Conservation (phyloP, 2,329 filamentous ascomycete species). For the Phymatotrichopsis omnivora region DNA sequence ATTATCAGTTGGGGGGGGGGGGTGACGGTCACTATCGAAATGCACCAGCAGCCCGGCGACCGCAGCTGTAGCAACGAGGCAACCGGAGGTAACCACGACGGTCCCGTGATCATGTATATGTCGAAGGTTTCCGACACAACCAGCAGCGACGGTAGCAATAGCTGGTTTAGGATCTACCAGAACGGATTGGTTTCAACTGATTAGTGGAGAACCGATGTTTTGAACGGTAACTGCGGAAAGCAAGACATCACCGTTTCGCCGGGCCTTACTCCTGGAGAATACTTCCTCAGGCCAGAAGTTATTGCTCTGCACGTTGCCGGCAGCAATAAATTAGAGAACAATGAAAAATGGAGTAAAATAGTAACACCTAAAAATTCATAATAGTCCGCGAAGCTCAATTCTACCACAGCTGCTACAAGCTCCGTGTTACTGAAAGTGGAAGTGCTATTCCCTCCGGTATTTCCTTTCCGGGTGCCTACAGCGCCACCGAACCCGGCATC, state of each 20-base stretch:
- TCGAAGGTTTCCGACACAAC: slow-evolving; percentile 43
- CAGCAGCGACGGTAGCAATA: slow-evolving; percentile 39
- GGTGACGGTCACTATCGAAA: slow-evolving; percentile 46
- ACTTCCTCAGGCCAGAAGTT: slow-evolving; percentile 46
- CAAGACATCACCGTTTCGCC: slow-evolving; percentile 42
- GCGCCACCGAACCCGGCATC: slow-evolving; percentile 40
- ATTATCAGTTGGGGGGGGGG: slow-evolving; percentile 34
- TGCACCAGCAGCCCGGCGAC: slow-evolving; percentile 46
- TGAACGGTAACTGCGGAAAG: slow-evolving; percentile 38
- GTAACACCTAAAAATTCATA: no score
- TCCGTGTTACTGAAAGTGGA: slow-evolving; percentile 40
- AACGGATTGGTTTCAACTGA: slow-evolving; percentile 40
- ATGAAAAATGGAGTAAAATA: no score
- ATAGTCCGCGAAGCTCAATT: slow-evolving; percentile 37
- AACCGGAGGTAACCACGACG: slow-evolving; percentile 47
- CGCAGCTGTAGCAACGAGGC: slow-evolving; percentile 41
- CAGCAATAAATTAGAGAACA: no score
- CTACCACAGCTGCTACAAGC: slow-evolving; percentile 37
- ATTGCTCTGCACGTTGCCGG: slow-evolving; percentile 46
- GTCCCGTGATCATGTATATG: slow-evolving; percentile 45
- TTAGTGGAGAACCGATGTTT: slow-evolving; percentile 40
- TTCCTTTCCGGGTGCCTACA: slow-evolving; percentile 43
- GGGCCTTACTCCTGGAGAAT: slow-evolving; percentile 45
- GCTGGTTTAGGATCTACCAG: slow-evolving; percentile 46
- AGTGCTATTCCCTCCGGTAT: slow-evolving; percentile 38